Base-by-base conservation (phyloP, 495 filamentous ascomycete species). In the Penicillium bialowiezense region DNA sequence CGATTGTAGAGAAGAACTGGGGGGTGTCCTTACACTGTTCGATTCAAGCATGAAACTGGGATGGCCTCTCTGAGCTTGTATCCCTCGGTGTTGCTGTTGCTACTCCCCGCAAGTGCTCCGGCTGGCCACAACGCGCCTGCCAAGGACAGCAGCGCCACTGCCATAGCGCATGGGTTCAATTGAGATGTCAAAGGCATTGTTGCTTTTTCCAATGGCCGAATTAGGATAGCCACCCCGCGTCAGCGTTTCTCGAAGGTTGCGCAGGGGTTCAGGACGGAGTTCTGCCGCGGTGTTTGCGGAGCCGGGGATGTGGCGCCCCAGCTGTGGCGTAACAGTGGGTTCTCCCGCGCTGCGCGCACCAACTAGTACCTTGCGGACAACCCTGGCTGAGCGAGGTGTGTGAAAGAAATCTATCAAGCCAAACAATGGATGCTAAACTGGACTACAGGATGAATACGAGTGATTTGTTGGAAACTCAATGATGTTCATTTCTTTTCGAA, bases 21-120 rank as follows among this genome's bases (percentile, higher is more conserved):
- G 24, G 8, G 26, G 3, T 35, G 4, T 1, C 72, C 81, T 70
- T 59, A 88, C 85, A 83, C 76, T 10, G 80, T 83, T 49, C 85
- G 63, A 60, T 87, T 85, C 55, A 89, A 59, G 68, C 85, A 89
- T 34, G 68, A 80, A 19, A 89, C 82, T 14, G 82, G 81, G 50
- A 89, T 81, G 15, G 67, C 59, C 39, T 79, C 71, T 29, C 71
- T 72, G 49, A 67, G 58, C 33, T 55, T 73, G 72, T 74, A 76
- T 58, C 71, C 72, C 59, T 55, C 73, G 67, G 70, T 79, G 78
- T 44, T 60, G 43, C 39, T 51, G 34, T 19, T 44, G 38, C 57
- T 52, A 28, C 54, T 64, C 60, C 60, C 60, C 59, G 63, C 69
- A 51, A 63, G 55, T 37, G 59, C 50, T 7, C 44, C 55, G 20